Base-by-base conservation (phyloP, 805 yeast genomes). In the Yarrowia alimentaria region DNA sequence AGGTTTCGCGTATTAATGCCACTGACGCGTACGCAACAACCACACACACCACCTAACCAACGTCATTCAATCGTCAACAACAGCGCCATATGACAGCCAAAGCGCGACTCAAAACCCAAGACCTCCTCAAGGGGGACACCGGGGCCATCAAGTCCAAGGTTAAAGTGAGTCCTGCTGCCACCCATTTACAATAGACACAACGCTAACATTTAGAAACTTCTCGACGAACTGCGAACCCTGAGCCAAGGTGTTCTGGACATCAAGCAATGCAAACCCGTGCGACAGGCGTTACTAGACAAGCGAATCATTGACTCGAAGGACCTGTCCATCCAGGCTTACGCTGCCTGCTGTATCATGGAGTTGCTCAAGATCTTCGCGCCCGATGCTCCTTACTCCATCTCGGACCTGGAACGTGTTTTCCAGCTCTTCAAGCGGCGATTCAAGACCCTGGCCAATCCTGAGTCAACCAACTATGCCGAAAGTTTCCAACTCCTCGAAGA, bases 331-430 rank as follows among this genome's bases (percentile, higher is more conserved):
- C 83, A 80, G 56, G 79, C 90, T 0, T 78, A 72, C 53, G 76
- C 76, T 1, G 80, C 93, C 6, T 83, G 94, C 60, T 81, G 93
- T 56, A 56, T 88, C 6, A 73, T 88, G 5, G 95, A 89, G 62
- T 70, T 90, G 8, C 65, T 89, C 32, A 71, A 95, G 53, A 64
- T 90, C 12, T 83, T 75, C 60, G 96, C 95, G 0, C 96, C 96
- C 0, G 86, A 89, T 62, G 95, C 96, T 6, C 96, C 97, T 4
- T 89, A 76, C 64, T 78, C 84, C 1, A 79, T 80, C 18, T 56
- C 68, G 1, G 81, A 83, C 57, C 69, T 89, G 29, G 69, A 61
- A 58, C 48, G 72, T 4, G 75, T 87, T 14, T 87, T 89, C 68
- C 77, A 74, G 56, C 70, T 85, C 6, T 78, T 88, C 59, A 73